phyloP scores from a whole-genome alignment of 176 grass and related monocot species.

The Avena eriantha region DNA sequence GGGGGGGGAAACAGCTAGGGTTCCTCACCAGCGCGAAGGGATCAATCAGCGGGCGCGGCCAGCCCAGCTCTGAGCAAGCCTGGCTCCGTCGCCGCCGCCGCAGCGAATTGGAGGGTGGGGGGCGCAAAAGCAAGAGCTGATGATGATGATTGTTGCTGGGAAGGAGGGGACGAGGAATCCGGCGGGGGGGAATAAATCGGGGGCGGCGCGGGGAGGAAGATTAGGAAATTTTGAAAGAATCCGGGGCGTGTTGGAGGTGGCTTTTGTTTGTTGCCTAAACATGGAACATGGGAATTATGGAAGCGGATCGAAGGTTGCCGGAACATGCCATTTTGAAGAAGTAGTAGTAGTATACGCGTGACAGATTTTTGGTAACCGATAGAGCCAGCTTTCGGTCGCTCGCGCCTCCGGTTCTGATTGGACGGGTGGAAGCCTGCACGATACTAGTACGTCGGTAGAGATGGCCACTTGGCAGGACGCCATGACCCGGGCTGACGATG shows the following conservation, averaged over 20 bases:
- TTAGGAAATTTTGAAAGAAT: neutral
- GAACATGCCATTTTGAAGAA: neutral
- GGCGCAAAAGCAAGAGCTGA: neutral
- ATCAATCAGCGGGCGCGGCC: neutral
- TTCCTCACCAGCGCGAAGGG: neutral
- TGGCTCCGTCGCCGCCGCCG: neutral
- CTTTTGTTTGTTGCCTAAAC: neutral
- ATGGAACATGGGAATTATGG: conserved; percentile 14
- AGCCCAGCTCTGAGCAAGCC: neutral
- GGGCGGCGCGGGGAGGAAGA: conserved; percentile 20
- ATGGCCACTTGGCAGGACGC: neutral
- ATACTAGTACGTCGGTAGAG: neutral
- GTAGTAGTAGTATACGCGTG: neutral
- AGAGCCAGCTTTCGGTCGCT: neutral
- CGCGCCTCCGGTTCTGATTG: neutral
- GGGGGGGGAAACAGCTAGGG: neutral
- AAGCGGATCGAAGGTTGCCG: neutral
- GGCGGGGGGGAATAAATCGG: neutral
- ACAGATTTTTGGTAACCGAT: neutral
- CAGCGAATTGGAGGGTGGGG: neutral
- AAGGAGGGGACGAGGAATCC: neutral
- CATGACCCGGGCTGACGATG: neutral
- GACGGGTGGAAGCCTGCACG: neutral
- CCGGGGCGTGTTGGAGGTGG: neutral
- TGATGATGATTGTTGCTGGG: too few species aligned